phyloP scores from a whole-genome alignment of 257 asterid genomes.

The Primulina huaijiensis region DNA sequence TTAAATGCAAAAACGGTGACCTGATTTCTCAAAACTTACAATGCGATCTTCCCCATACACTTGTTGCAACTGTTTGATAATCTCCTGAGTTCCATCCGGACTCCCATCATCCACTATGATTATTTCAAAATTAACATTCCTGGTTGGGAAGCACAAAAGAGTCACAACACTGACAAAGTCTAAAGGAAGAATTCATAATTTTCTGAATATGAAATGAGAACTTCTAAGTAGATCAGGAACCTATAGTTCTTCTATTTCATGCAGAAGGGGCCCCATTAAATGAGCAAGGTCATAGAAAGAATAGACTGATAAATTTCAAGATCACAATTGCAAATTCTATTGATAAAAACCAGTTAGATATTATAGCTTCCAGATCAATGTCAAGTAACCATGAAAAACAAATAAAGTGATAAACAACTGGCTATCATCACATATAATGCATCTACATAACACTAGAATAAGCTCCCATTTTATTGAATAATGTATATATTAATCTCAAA shows the following conservation, averaged over 20 bases:
- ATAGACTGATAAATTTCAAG: neutral
- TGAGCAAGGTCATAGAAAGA: neutral
- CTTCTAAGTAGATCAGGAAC: neutral
- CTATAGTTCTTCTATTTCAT: neutral
- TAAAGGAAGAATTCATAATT: neutral
- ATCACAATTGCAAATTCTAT: neutral
- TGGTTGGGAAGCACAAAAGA: constrained; percentile 32
- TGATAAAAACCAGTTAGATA: neutral
- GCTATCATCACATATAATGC: neutral
- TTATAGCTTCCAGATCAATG: neutral
- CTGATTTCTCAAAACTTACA: constrained; percentile 40
- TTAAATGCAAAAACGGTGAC: constrained; percentile 16
- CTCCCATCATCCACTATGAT: constrained; percentile 98
- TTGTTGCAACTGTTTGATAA: constrained; percentile 78
- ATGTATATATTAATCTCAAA: too few species aligned
- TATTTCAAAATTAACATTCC: constrained; percentile 83
- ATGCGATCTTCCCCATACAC: constrained; percentile 88
- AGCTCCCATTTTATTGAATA: neutral
- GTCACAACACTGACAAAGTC: constrained; percentile 5
- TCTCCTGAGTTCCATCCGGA: constrained; percentile 98
- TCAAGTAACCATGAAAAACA: neutral
- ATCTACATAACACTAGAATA: too few species aligned
- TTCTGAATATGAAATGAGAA: too few species aligned
- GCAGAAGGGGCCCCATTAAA: neutral
- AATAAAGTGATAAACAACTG: neutral